Base-by-base conservation (phyloP, 495 filamentous ascomycete genomes). In the Penicillium macrosclerotiorum region DNA sequence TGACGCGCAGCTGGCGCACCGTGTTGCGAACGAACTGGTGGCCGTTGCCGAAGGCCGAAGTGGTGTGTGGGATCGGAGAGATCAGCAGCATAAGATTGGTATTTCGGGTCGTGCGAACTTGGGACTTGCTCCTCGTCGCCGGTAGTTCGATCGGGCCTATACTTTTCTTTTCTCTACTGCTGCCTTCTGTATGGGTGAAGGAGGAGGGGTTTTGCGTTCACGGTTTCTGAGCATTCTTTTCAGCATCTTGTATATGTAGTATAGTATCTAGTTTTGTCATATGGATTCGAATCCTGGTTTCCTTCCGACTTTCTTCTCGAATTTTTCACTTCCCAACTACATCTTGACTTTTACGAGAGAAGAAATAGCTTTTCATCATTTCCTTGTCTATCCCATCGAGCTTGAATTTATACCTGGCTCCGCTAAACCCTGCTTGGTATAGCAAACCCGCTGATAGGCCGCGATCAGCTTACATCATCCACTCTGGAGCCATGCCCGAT, bases 11-110 rank as follows among this genome's bases (percentile, higher is more conserved):
- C 85, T 95, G 60, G 85, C 89, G 11, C 76, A 85, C 54, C 75
- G 87, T 31, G 78, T 97, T 36, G 92, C 90, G 9, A 84, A 93
- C 57, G 93, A 97, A 74, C 70, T 98, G 49, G 72, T 96, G 31
- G 73, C 82, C 18, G 86, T 96, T 33, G 86, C 94, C 1, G 93
- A 97, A 77, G 93, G 93, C 9, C 74, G 77, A 54, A 91, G 88
- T 45, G 47, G 61, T 16, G 87, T 86, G 18, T 98, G 93, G 93
- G 90, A 95, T 8, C 78, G 75, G 63, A 76, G 90, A 55, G 72
- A 75, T 44, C 65, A 69, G 39, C 60, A 91, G 19, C 89, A 96
- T 64, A 88, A 87, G 76, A 59, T 80, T 47, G 89, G 77, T 60
- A 84, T 89, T 37, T 73, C 76, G 4, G 75, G 81, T 11, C 77